Evolutionary conservation across 768 basidiomycete species (phyloP).

Genomic region (Kwoniella dejecticola): DNA sequence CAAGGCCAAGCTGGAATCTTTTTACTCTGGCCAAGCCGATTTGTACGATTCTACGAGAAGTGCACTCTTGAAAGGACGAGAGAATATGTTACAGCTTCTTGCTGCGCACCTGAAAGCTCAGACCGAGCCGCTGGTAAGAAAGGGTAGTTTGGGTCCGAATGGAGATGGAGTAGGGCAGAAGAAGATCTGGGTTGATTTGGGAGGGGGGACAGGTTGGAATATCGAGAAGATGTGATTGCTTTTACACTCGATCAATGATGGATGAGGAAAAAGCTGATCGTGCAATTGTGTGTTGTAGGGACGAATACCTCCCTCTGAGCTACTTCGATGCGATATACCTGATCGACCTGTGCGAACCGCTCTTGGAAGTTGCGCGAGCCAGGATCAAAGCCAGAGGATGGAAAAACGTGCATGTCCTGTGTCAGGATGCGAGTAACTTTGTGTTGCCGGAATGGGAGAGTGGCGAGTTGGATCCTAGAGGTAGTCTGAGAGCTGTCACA

Average conservation of each 20-base stretch:
- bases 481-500: conserved; percentile 61
- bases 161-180: conserved; percentile 45
- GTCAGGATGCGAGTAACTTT: conserved; percentile 72
- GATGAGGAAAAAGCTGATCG: too few relatives aligned
- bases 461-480: conserved; percentile 61
- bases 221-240: conserved; percentile 64
- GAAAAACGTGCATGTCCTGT: conserved; percentile 71
- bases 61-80: conserved; percentile 67
- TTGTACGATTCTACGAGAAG: conserved; percentile 72
- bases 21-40: conserved; percentile 70
- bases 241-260: not conserved
- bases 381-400: conserved; percentile 69
- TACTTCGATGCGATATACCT: conserved; percentile 71
- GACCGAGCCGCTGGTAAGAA: conserved; percentile 16
- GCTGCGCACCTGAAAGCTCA: conserved; percentile 66
- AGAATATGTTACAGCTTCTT: conserved; percentile 71
- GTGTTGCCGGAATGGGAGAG: conserved; percentile 65
- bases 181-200: conserved; percentile 76
- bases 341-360: conserved; percentile 71
- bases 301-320: conserved; percentile 61
- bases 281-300: conserved; percentile 56
- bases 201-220: conserved; percentile 75
- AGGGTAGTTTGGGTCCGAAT: conserved; percentile 1
- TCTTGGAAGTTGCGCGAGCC: conserved; percentile 70
- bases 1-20: conserved; percentile 57